Conservation (phyloP, 495 filamentous ascomycete genomes). For the Pyrenopolyporus hunteri region DNA sequence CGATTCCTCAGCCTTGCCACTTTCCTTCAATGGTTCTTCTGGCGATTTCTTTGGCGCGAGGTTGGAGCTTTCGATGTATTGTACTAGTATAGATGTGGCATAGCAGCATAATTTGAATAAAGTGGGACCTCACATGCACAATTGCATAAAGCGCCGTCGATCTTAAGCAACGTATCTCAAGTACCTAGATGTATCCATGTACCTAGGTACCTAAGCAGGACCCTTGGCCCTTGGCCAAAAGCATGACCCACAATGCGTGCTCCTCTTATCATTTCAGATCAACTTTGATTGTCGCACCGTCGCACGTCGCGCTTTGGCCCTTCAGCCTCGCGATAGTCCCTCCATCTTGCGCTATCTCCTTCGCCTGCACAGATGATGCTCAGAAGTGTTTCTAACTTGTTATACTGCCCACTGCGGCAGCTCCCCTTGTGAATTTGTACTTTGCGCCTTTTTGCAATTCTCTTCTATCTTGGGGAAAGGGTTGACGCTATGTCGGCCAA, state of each 20-base stretch:
- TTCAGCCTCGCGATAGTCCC: conserved; percentile 20
- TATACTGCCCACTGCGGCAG: conserved; percentile 14
- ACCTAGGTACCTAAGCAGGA: not conserved
- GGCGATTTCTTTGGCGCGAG: conserved; percentile 24
- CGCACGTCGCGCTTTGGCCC: conserved; percentile 16
- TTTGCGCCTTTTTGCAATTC: not conserved
- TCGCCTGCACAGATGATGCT: not conserved
- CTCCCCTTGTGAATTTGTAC: not conserved
- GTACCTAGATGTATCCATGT: not conserved
- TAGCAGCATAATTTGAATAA: conserved; percentile 3
- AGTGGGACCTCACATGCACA: conserved; percentile 13
- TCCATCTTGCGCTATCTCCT: not conserved
- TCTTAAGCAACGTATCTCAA: not conserved
- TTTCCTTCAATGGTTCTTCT: conserved; percentile 23
- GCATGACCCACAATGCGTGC: too few relatives aligned
- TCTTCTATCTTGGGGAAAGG: not conserved
- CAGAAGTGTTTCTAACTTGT: conserved; percentile 11
- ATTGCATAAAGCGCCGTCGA: conserved; percentile 22
- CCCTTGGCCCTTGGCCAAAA: too few relatives aligned
- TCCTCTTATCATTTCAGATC: conserved; percentile 15
- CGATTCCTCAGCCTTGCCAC: conserved; percentile 48
- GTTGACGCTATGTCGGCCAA: conserved; percentile 31
- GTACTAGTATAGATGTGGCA: not conserved
- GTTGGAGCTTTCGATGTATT: conserved; percentile 12
- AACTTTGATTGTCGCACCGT: conserved; percentile 17